phyloP scores from a whole-genome alignment of 352 stramenopile genomes.

The Phytophthora agathidicida region DNA sequence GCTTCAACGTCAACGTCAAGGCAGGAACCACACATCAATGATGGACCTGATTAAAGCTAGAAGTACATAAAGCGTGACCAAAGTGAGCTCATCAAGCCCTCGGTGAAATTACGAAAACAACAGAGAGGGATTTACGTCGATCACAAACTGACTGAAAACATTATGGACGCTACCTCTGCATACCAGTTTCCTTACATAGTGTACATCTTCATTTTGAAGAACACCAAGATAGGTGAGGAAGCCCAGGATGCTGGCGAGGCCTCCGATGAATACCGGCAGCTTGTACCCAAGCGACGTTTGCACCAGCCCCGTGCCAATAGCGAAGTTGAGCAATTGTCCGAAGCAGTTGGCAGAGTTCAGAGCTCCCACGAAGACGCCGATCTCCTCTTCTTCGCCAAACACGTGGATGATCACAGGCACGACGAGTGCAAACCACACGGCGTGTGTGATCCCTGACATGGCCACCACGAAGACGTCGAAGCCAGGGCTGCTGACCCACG shows the following conservation, averaged over 20 bases:
- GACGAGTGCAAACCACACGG: slow-evolving; percentile 45
- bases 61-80: not conserved
- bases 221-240: slow-evolving; percentile 38
- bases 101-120: too few species aligned
- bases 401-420: slow-evolving; percentile 57
- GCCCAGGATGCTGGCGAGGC: slow-evolving; percentile 31
- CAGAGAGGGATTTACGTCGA: too few species aligned
- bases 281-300: slow-evolving; percentile 44
- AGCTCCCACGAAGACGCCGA: slow-evolving; percentile 50
- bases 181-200: slow-evolving; percentile 39
- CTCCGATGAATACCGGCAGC: slow-evolving; percentile 45
- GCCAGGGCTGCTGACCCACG: slow-evolving; percentile 26
- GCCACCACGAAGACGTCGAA: slow-evolving; percentile 41
- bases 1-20: slow-evolving; percentile 15
- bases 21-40: slow-evolving; percentile 24
- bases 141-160: too few species aligned
- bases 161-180: too few species aligned
- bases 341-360: slow-evolving; percentile 61
- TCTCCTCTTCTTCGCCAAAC: slow-evolving; percentile 40
- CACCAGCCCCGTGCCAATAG: slow-evolving; percentile 32
- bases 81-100: too few species aligned
- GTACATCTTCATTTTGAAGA: slow-evolving; percentile 53
- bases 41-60: slow-evolving; percentile 4
- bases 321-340: slow-evolving; percentile 45
- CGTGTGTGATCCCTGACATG: slow-evolving; percentile 40